phyloP scores from a whole-genome alignment of 1,284 basidiomycete genomes.

The Anthracocystis setariae region DNA sequence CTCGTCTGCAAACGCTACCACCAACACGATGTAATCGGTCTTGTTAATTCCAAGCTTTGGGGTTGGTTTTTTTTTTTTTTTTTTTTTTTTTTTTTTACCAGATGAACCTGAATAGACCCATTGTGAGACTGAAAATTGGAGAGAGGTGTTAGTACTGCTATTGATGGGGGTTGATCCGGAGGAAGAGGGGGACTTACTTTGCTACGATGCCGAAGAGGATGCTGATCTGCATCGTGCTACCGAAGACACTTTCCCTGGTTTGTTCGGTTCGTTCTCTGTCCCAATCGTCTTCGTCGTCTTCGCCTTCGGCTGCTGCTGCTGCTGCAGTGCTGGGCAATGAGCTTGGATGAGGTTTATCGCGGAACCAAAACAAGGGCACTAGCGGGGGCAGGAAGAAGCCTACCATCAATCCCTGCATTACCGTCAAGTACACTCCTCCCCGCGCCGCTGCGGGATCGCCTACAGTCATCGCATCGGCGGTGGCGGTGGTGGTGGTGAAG shows the following conservation, averaged over 20 bases:
- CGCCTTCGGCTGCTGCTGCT: background rate
- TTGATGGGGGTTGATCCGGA: background rate
- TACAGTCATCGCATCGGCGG: background rate
- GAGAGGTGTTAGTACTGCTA: background rate
- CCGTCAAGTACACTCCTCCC: conserved; percentile 15
- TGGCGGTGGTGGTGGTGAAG: conserved; percentile 12
- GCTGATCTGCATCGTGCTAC: conserved; percentile 40
- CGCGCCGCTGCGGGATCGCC: background rate
- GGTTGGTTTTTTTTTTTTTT: too few relatives aligned
- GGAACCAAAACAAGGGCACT: conserved; percentile 39
- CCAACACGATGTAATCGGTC: too few relatives aligned
- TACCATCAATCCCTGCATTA: conserved; percentile 36
- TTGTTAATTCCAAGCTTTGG: too few relatives aligned
- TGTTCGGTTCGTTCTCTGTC: conserved; percentile 3
- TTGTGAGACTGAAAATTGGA: conserved; percentile 14
- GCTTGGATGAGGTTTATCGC: conserved; percentile 26
- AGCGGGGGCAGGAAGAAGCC: conserved; percentile 40
- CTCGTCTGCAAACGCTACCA: conserved; percentile 14
- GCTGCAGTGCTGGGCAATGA: conserved; percentile 1
- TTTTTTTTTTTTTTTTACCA: too few relatives aligned
- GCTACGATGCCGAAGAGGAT: conserved; percentile 35
- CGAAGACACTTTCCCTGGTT: conserved; percentile 25
- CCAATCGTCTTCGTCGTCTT: conserved; percentile 27
- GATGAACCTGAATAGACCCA: conserved; percentile 39
- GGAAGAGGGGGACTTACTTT: conserved; percentile 18